Evolutionary conservation across 2,329 filamentous ascomycete species (phyloP), one percentile per base, ranked within the genome.

Genomic region (Alternaria conjuncta): DNA sequence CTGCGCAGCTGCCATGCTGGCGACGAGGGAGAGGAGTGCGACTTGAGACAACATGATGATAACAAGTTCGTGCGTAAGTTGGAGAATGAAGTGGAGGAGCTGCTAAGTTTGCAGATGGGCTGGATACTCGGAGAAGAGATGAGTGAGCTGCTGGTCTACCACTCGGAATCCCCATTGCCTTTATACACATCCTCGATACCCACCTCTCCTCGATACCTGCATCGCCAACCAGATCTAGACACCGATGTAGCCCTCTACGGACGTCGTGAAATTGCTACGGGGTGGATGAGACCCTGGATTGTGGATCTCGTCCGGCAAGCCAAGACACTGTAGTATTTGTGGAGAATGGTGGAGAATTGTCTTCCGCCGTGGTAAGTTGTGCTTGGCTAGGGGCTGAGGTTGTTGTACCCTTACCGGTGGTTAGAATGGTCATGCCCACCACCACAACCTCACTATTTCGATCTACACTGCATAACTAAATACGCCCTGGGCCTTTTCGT

Each of bases 1-100:
- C 56, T 79, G 74, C 32, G 75, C 75, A 46, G 71, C 67, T 20
- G 68, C 67, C 36, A 78, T 57, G 55, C 66, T 71, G 49, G 71
- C 73, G 56, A 73, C 50, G 55, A 74, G 63, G 20, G 70, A 68
- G 36, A 68, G 55, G 50, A 76, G 63, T 50, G 68, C 64, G 21
- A 66, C 64, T 44, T 67, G 65, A 12, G 65, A 61, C 26, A 74
- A 67, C 72, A 75, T 75, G 11, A 50, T 67, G 63, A 36, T 30
- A 20, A 12, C 13, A 36, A 32, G 21, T 8, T 20, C 2, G 28
- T 15, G 25, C 30, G 50, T 20, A 23, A 5, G 23, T 21, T 54
- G 43, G 32, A 36, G 7, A 32, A 21, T 25, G 44, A 12, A 32
- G 7, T 20, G 28, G 50, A 45, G n/a, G 9, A 23, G 9, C 21